These are phyloP conservation scores for Cladophialophora psammophila DNA, from an alignment of 2,329 filamentous ascomycete genomes.

Conservation along the genomic window DNA sequence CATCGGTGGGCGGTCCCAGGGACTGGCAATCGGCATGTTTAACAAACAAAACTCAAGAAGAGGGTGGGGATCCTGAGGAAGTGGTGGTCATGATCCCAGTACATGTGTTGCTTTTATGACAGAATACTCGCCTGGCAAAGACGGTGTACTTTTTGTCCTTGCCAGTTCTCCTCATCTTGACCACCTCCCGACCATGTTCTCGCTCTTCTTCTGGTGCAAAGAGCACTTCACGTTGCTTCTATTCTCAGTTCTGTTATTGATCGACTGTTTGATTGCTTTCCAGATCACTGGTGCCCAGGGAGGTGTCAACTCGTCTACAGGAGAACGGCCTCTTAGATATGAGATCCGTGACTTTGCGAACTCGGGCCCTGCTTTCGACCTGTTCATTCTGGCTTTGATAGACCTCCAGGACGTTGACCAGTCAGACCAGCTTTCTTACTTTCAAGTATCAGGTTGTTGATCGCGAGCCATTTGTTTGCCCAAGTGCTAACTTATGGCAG, in stretches of 20 bases:
- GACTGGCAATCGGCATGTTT: conserved; percentile 17
- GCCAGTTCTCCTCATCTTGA: background rate
- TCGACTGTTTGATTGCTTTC: conserved; percentile 26
- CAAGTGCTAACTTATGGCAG: conserved; percentile 53
- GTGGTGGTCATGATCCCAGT: conserved; percentile 16
- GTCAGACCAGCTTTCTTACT: conserved; percentile 73
- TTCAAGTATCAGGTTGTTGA: conserved; percentile 74
- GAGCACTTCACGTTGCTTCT: conserved; percentile 5
- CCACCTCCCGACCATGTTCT: conserved; percentile 22
- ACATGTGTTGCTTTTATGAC: conserved; percentile 19
- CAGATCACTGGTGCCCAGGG: conserved; percentile 43
- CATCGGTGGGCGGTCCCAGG: conserved; percentile 31
- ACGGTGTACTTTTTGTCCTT: background rate
- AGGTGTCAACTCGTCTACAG: conserved; percentile 43
- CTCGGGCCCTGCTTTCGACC: conserved; percentile 69
- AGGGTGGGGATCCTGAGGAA: background rate
- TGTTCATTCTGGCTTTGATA: conserved; percentile 77
- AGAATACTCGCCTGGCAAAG: conserved; percentile 12
- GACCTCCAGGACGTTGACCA: conserved; percentile 74
- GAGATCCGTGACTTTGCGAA: conserved; percentile 73
- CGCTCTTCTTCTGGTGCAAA: conserved; percentile 7
- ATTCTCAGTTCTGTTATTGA: conserved; percentile 10
- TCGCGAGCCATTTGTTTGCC: conserved; percentile 5
- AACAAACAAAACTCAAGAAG: conserved; percentile 25
- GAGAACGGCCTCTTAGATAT: conserved; percentile 56